Percentiles rank a stretch among this genome's conserved stretches.
Evolutionary conservation across 2,329 filamentous ascomycete genomes (phyloP).

Genomic region (Juglanconis juglandina): DNA sequence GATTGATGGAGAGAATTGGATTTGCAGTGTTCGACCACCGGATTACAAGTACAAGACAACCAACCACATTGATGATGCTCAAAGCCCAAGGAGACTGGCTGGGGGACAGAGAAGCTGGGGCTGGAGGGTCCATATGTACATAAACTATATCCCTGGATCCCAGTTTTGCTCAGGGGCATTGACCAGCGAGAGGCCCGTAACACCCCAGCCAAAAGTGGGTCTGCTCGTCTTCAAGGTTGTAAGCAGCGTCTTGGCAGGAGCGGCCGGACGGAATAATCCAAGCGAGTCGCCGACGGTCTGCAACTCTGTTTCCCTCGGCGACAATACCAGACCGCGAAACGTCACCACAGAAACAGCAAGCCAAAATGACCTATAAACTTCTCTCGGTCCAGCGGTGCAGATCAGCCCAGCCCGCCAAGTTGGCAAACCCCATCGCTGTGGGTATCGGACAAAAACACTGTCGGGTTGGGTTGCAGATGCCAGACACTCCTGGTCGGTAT

Average conservation of each 20-base stretch:
- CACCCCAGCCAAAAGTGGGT: not conserved
- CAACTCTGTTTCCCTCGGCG: not conserved
- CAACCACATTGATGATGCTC: no score
- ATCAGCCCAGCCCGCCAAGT: not conserved
- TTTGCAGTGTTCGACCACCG: no score
- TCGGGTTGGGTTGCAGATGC: no score
- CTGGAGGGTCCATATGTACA: no score
- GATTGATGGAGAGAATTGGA: no score
- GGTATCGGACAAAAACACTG: not conserved
- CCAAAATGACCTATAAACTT: not conserved
- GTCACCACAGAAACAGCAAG: not conserved
- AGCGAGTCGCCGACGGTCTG: not conserved
- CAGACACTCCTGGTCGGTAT: no score
- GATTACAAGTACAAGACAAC: no score
- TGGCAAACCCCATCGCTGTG: not conserved
- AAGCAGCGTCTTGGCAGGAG: not conserved
- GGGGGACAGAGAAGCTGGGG: no score
- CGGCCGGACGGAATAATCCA: not conserved
- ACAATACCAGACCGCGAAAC: not conserved
- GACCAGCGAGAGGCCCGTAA: not conserved
- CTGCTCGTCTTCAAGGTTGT: not conserved
- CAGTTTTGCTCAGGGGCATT: not conserved
- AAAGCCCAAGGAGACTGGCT: no score
- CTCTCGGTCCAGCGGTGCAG: not conserved
- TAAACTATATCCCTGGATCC: not conserved